A percentile compares a stretch with the other conserved stretches of the same genome.
Evolutionary conservation across 169 alveolate genomes (phyloP).

Genomic region (Cryptosporidium viatorum): DNA sequence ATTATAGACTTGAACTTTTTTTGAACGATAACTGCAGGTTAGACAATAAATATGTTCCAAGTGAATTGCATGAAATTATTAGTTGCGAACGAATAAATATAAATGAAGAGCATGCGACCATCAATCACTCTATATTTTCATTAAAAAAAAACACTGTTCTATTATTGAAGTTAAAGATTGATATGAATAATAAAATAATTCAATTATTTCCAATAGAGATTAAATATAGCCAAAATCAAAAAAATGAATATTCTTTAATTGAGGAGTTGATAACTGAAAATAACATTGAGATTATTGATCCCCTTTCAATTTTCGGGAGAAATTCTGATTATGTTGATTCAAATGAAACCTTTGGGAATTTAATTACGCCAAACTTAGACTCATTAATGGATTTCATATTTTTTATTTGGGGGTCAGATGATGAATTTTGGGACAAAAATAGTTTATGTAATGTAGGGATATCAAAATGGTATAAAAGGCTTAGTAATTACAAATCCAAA

Average conservation of each 20-base stretch:
- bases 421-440: constrained; percentile 4
- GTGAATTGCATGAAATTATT: not conserved
- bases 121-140: constrained; percentile 4
- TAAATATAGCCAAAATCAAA: not conserved
- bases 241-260: not conserved
- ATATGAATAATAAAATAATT: not conserved
- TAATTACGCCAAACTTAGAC: not conserved
- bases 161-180: constrained; percentile 22
- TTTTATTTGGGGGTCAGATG: constrained; percentile 44
- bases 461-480: constrained; percentile 18
- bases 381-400: constrained; percentile 7
- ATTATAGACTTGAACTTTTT: constrained; percentile 33
- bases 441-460: not conserved
- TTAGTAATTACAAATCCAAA: not conserved
- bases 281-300: not conserved
- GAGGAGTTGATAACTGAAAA: constrained; percentile 32
- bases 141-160: not conserved
- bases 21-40: constrained; percentile 11
- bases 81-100: not conserved
- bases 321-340: not conserved
- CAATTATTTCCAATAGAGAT: constrained; percentile 31
- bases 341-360: not conserved
- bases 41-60: not conserved
- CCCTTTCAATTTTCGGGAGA: not conserved
- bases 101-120: not conserved